Percentiles rank a stretch among this genome's conserved stretches.
These are phyloP conservation scores for Ploettnerulaceae sp. DNA, from an alignment of 2,329 filamentous ascomycete genomes.

Conservation along the genomic window DNA sequence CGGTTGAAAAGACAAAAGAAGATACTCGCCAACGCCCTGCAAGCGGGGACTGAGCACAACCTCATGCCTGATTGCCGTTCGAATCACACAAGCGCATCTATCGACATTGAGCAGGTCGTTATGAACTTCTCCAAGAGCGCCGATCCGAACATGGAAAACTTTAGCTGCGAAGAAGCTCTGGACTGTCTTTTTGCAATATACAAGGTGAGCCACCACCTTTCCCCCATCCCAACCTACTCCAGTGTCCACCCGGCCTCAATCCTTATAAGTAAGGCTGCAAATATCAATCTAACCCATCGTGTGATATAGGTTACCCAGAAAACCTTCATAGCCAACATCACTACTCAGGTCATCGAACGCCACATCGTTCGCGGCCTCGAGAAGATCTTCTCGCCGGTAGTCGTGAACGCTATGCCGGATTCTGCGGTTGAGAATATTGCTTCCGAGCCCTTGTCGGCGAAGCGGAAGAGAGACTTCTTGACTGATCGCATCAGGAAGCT, in stretches of 20 bases:
- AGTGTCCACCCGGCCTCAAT: not conserved
- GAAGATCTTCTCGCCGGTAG: slow-evolving; percentile 30
- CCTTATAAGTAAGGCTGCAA: too few relatives aligned
- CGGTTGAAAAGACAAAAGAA: slow-evolving; percentile 15
- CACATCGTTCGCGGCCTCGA: slow-evolving; percentile 32
- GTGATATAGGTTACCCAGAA: slow-evolving; percentile 31
- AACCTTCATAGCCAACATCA: slow-evolving; percentile 34
- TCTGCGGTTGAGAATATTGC: slow-evolving; percentile 27
- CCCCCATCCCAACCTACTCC: not conserved
- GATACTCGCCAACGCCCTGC: not conserved
- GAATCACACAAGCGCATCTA: not conserved
- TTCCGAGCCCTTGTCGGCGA: slow-evolving; percentile 25
- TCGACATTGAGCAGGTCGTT: slow-evolving; percentile 14
- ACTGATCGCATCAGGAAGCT: slow-evolving; percentile 30
- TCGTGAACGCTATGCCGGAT: slow-evolving; percentile 23
- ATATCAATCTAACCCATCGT: too few relatives aligned
- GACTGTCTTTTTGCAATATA: slow-evolving; percentile 34
- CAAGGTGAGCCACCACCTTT: slow-evolving; percentile 25
- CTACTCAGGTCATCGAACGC: slow-evolving; percentile 34
- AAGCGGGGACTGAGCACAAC: not conserved
- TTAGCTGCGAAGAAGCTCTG: slow-evolving; percentile 32
- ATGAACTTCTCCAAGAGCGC: not conserved
- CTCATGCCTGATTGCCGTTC: not conserved
- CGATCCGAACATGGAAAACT: slow-evolving; percentile 29
- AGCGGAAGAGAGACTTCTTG: slow-evolving; percentile 25